These are phyloP conservation scores for Clonostachys sp. DNA, from an alignment of 2,329 filamentous ascomycete species.

Conservation along the genomic window DNA sequence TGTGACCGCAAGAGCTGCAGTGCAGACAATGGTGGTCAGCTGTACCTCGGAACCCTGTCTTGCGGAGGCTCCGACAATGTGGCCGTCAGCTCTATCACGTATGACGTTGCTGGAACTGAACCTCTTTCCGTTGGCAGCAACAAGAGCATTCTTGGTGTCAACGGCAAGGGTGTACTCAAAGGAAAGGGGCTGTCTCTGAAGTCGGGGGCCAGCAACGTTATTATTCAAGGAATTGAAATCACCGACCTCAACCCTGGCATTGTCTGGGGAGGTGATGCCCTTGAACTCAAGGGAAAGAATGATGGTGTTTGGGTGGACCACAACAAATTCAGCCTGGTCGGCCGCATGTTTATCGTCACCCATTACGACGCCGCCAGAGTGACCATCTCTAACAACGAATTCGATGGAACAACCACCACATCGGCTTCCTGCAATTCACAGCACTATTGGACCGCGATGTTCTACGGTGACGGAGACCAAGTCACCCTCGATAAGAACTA, in stretches of 20 bases:
- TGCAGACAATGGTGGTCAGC: conserved; percentile 15
- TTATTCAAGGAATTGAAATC: conserved; percentile 55
- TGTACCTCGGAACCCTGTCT: conserved; percentile 18
- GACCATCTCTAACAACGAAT: conserved; percentile 55
- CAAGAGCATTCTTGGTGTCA: conserved; percentile 49
- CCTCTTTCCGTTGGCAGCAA: conserved; percentile 47
- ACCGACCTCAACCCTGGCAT: conserved; percentile 53
- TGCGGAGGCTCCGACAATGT: conserved; percentile 14
- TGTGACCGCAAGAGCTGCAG: conserved; percentile 21
- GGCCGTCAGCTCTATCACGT: conserved; percentile 9
- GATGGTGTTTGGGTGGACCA: conserved; percentile 47
- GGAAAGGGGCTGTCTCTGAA: conserved; percentile 52
- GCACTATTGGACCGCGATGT: conserved; percentile 58
- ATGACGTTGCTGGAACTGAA: conserved; percentile 15
- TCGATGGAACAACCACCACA: conserved; percentile 48
- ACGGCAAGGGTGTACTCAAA: conserved; percentile 47
- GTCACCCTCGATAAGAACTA: conserved; percentile 59
- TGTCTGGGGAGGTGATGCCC: conserved; percentile 56
- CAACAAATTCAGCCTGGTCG: conserved; percentile 33
- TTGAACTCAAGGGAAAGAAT: conserved; percentile 37
- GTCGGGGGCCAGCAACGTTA: conserved; percentile 45
- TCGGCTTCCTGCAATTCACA: conserved; percentile 52
- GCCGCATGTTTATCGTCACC: conserved; percentile 24
- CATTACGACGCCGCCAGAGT: conserved; percentile 50
- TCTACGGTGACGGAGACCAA: conserved; percentile 47